Evolutionary conservation across 225 moss, liverwort and hornwort genomes (phyloP), one percentile per base, ranked within the genome.

Genomic region (Antitrichia curtipendula): DNA sequence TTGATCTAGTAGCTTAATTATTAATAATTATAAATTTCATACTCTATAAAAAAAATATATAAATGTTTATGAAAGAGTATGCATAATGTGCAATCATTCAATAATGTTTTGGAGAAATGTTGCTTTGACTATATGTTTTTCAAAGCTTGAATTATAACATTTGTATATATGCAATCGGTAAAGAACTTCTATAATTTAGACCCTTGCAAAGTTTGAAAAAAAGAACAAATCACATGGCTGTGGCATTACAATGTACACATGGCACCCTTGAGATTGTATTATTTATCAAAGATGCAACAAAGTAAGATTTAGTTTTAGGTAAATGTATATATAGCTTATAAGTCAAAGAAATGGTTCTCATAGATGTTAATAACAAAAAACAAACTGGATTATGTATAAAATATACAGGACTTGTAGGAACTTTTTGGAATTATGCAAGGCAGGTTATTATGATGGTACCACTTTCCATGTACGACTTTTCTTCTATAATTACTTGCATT

Each of bases 391-490:
- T 58, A 4, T 76, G 4, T 75, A 8, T 52, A 19, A n/a, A 76
- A 83, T 8, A 7, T 89, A 11, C 78, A 98, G 96, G 83, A 97
- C 98, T 16, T 99, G 96, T 53, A 93, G 96, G 64, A 98, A 99
- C 27, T 97, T 99, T 66, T 49, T 97, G 68, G 98, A 99, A 78
- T 84, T 98, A 52, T 96, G 95, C 75, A 98, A 98, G 54, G 95
- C 95, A 12, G 96, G 98, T 13, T 98, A 98, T 90, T 98, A 96
- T 22, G 98, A 98, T 89, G 98, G 98, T 86, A 97, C 95, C 23
- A 95, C 91, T 21, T 98, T 98, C 40, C 98, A 98, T 89, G 98
- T 96, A 92, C 4, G n/a, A 18, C 7, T 6, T 13, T 31, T 25
- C 4, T 28, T 32, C 10, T 38, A n/a, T 40, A 47, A 62, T 16